Evolutionary conservation across 768 basidiomycete species (phyloP), one percentile per base, ranked within the genome.

Genomic region (Agrocybe praecox): DNA sequence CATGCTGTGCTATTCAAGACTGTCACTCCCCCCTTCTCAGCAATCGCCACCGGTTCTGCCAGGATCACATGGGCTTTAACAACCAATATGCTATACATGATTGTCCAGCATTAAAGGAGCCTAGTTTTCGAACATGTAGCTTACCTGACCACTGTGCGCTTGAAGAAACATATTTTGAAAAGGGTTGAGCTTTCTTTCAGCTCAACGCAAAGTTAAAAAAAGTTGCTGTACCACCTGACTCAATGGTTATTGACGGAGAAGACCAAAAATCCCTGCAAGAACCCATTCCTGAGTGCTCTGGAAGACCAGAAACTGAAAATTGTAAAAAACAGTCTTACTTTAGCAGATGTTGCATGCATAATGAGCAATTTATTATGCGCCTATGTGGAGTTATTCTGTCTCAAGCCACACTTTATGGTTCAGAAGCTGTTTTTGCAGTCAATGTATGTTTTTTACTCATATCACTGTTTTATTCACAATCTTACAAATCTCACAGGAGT

Each of bases 311-410:
- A 2, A 23, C 3, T 24, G 47, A 8, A 17, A 23, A 23, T 48
- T 9, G 22, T 2, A 48, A 57, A 44, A 21, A 68, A 1, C 45
- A 57, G 4, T 70, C 69, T 3, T 58, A 52, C 2, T 75, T 75
- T 62, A 63, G 67, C 0, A 51, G 69, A 12, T 56, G 62, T 23
- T 50, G 63, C 2, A 74, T 70, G 1, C 72, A 72, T 49, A 72
- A 72, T 47, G 69, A 72, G 48, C 66, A 72, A 54, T 24, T 69
- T 1, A 56, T 62, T 23, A 63, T 67, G 26, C 51, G 47, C 1
- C 57, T 65, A 4, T 73, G 72, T 63, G 70, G 71, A 1, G 52
- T 72, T 17, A 67, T 72, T 40, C 32, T 65, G 19, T 63, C 60
- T 0, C 52, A 64, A 2, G 68, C 67, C 1, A 69, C 69, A 5